phyloP scores from a whole-genome alignment of 805 yeast genomes.

The Suhomyces vadensis region DNA sequence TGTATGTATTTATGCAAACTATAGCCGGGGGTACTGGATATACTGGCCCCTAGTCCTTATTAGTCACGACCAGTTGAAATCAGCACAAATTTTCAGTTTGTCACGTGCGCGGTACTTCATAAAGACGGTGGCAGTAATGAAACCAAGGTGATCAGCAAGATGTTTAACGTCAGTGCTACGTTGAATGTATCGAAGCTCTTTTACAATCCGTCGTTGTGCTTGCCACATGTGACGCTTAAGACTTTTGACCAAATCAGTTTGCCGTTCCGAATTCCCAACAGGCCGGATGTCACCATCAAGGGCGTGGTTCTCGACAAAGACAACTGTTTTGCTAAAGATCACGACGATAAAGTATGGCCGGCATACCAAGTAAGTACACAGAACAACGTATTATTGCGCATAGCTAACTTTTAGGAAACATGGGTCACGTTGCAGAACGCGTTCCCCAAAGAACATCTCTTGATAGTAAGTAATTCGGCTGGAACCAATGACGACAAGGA shows the following conservation, averaged over 20 bases:
- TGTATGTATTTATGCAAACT: too few species aligned
- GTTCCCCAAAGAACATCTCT: conserved; percentile 63
- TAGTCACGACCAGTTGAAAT: too few species aligned
- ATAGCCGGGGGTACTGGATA: too few species aligned
- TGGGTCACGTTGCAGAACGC: conserved; percentile 57
- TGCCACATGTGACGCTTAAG: conserved; percentile 60
- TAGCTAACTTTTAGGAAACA: conserved; percentile 18
- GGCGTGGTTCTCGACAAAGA: conserved; percentile 92
- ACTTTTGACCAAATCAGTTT: conserved; percentile 62
- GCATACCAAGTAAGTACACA: conserved; percentile 47
- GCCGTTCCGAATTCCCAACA: conserved; percentile 46
- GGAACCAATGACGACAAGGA: conserved; percentile 78
- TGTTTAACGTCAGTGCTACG: conserved; percentile 76
- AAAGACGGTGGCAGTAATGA: too few species aligned
- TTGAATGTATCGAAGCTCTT: conserved; percentile 62
- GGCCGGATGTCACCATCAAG: conserved; percentile 44
- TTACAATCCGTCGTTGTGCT: conserved; percentile 63
- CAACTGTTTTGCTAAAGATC: conserved; percentile 88
- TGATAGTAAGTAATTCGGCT: conserved; percentile 90
- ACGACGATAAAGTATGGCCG: conserved; percentile 78
- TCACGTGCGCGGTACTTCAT: too few species aligned
- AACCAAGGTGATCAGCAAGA: conserved; percentile 7
- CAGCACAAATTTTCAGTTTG: too few species aligned
- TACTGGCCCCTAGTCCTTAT: too few species aligned
- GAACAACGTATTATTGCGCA: neutral